Percentiles rank a stretch among this genome's conserved stretches.
Evolutionary conservation across 2,329 filamentous ascomycete genomes (phyloP).

Genomic region (Arachnopeziza araneosa): DNA sequence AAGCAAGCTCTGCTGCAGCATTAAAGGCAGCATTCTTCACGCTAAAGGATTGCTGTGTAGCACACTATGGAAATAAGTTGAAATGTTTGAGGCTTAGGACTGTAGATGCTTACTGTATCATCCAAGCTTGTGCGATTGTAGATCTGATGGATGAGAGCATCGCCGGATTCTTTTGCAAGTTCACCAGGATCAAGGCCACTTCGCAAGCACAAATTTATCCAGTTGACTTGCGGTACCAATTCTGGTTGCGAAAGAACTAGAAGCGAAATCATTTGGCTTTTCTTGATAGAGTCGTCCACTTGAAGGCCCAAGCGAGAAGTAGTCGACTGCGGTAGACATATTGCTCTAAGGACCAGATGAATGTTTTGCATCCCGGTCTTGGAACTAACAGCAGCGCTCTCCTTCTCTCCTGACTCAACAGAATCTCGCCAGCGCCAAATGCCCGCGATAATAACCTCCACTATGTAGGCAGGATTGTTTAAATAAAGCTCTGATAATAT

Average conservation of each 20-base stretch:
- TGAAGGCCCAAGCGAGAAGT: conserved; percentile 37
- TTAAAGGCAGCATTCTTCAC: conserved; percentile 70
- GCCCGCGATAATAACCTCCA: conserved; percentile 60
- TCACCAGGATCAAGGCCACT: conserved; percentile 77
- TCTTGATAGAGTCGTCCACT: conserved; percentile 46
- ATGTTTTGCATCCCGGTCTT: conserved; percentile 63
- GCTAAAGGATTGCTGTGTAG: conserved; percentile 31
- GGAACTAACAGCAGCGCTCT: conserved; percentile 61
- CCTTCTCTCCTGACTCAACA: conserved; percentile 67
- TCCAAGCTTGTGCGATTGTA: conserved; percentile 41
- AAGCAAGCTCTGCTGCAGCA: conserved; percentile 85
- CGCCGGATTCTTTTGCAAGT: conserved; percentile 60
- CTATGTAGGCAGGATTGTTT: conserved; percentile 51
- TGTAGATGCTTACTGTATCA: conserved; percentile 45
- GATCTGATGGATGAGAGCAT: conserved; percentile 64
- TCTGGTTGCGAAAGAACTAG: conserved; percentile 74
- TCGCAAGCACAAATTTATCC: conserved; percentile 84
- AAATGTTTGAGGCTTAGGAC: neutral
- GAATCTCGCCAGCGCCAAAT: conserved; percentile 75
- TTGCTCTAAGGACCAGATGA: conserved; percentile 52
- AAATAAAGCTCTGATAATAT: conserved; percentile 62
- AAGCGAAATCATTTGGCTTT: conserved; percentile 68
- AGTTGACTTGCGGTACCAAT: conserved; percentile 70
- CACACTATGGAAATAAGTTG: conserved; percentile 11
- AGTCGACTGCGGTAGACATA: conserved; percentile 56